Conservation (phyloP, 257 asterid species). For the Capsicum pubescens region DNA sequence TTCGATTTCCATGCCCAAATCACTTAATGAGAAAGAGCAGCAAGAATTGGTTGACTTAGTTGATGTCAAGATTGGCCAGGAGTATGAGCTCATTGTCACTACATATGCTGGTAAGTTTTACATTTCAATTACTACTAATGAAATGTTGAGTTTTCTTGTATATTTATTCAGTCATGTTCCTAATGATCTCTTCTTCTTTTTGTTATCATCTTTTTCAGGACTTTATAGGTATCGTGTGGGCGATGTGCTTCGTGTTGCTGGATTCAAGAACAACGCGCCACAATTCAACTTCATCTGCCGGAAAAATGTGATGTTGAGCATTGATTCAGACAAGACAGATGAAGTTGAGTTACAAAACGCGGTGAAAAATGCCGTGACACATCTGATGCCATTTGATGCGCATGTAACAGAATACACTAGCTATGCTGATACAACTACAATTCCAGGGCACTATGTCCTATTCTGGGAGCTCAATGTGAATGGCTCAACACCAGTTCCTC, state of each 20-base stretch:
- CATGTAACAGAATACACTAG: slow-evolving; percentile 76
- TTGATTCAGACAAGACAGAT: slow-evolving; percentile 86
- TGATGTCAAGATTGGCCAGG: slow-evolving; percentile 78
- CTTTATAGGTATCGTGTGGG: slow-evolving; percentile 87
- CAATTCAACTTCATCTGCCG: slow-evolving; percentile 92
- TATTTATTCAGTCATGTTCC: not conserved
- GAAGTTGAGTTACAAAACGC: slow-evolving; percentile 94
- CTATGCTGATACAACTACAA: slow-evolving; percentile 66
- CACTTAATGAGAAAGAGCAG: slow-evolving; percentile 68
- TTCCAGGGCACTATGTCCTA: slow-evolving; percentile 86
- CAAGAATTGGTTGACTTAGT: slow-evolving; percentile 70
- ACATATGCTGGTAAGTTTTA: slow-evolving; percentile 72
- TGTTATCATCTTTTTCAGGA: slow-evolving; percentile 58
- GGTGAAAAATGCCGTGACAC: slow-evolving; percentile 64
- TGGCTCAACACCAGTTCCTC: slow-evolving; percentile 66
- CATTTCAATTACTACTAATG: not conserved
- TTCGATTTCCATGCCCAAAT: slow-evolving; percentile 49
- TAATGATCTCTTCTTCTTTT: not conserved
- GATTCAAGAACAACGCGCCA: slow-evolving; percentile 92
- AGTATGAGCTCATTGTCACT: slow-evolving; percentile 91
- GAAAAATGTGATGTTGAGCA: slow-evolving; percentile 83
- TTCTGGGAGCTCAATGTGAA: slow-evolving; percentile 73
- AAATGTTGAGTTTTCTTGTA: not conserved
- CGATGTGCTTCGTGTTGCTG: slow-evolving; percentile 84
- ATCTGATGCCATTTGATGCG: slow-evolving; percentile 70